These are phyloP conservation scores for Neurospora sp. DNA, from an alignment of 495 filamentous ascomycete species.

Conservation along the genomic window DNA sequence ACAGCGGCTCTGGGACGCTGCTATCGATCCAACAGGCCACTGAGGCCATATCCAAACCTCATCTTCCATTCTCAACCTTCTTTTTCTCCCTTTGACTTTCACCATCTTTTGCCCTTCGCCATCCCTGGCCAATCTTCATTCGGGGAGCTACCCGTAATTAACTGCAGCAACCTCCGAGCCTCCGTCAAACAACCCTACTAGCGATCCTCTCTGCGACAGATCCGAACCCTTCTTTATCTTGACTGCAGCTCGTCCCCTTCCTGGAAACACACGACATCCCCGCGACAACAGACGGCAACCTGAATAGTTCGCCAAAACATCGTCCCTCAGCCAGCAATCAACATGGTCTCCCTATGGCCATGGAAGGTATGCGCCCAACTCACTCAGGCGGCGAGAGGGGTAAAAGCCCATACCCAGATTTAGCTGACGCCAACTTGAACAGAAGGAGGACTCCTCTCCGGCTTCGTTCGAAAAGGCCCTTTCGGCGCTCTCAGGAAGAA, in stretches of 20 bases:
- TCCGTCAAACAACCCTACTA: background rate
- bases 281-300: background rate
- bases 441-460: constrained; percentile 77
- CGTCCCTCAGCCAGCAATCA: background rate
- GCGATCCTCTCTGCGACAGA: background rate
- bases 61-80: background rate
- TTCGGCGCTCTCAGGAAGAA: constrained; percentile 69
- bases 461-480: constrained; percentile 90
- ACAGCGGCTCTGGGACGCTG: background rate
- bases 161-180: background rate
- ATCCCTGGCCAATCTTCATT: background rate
- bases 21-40: background rate
- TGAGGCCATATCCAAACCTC: background rate
- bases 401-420: constrained; percentile 8
- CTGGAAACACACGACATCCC: background rate
- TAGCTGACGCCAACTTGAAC: background rate
- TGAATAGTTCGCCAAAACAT: background rate
- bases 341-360: constrained; percentile 76
- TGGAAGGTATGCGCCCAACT: constrained; percentile 17
- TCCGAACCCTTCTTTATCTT: background rate
- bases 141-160: background rate
- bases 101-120: background rate
- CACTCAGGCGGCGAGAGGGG: constrained; percentile 4
- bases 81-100: background rate
- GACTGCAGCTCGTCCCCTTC: background rate